These are phyloP conservation scores for Barnettozyma sucrosica DNA, from an alignment of 805 yeast genomes.

Conservation along the genomic window DNA sequence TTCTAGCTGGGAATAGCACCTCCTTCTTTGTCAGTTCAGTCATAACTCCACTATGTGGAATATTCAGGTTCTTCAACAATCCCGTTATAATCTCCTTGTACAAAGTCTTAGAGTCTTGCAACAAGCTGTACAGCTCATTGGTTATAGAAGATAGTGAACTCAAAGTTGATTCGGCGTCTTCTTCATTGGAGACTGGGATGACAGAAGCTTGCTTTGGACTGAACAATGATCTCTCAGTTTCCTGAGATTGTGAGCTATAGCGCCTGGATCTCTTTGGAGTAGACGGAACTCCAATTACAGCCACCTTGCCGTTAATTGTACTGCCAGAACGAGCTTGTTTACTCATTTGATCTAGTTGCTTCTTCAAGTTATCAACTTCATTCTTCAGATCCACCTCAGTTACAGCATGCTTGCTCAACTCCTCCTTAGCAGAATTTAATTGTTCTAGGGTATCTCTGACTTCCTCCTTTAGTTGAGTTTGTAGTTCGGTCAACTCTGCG, in stretches of 20 bases:
- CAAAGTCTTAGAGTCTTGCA: slow-evolving; percentile 65
- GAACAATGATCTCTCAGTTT: slow-evolving; percentile 22
- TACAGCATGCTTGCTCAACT: slow-evolving; percentile 51
- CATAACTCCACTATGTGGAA: slow-evolving; percentile 83
- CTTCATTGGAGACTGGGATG: slow-evolving; percentile 51
- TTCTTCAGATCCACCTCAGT: slow-evolving; percentile 56
- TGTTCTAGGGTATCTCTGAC: slow-evolving; percentile 57
- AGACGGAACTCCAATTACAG: slow-evolving; percentile 24
- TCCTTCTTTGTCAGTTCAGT: slow-evolving; percentile 81
- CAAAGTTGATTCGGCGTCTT: slow-evolving; percentile 36
- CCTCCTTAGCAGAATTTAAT: slow-evolving; percentile 53
- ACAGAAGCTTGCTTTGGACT: slow-evolving; percentile 56
- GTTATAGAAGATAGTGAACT: slow-evolving; percentile 62
- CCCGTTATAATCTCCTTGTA: slow-evolving; percentile 86
- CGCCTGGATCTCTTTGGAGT: slow-evolving; percentile 30
- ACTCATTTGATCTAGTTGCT: slow-evolving; percentile 25
- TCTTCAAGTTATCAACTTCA: slow-evolving; percentile 41
- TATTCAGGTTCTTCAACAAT: slow-evolving; percentile 72
- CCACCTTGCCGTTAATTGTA: slow-evolving; percentile 19
- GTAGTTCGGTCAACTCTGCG: slow-evolving; percentile 53
- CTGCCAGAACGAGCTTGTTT: slow-evolving; percentile 29
- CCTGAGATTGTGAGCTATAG: slow-evolving; percentile 34
- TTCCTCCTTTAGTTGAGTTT: slow-evolving; percentile 57
- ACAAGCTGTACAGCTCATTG: slow-evolving; percentile 64
- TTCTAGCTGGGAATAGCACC: slow-evolving; percentile 92